Conservation (phyloP, 192 early-diverging fungal species). For the Backusella westeae region DNA sequence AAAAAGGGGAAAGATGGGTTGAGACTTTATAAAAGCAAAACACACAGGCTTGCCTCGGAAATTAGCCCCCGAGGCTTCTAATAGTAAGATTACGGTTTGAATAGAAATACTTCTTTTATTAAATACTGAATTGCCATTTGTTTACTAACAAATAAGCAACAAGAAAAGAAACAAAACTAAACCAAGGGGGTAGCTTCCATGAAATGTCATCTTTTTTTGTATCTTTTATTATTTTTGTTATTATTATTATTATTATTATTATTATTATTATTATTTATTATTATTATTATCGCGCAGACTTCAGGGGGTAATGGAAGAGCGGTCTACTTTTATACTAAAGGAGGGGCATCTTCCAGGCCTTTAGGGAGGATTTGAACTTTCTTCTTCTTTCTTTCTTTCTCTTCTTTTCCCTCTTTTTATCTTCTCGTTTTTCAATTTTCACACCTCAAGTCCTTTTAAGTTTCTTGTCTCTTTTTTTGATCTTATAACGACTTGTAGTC, state of each 20-base stretch:
- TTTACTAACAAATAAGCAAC: background rate
- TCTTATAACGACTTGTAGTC: background rate
- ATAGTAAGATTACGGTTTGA: background rate
- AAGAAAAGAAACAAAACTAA: constrained; percentile 1
- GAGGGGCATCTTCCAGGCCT: background rate
- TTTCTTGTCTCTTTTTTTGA: background rate
- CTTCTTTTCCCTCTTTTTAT: constrained; percentile 7
- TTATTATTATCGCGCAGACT: constrained; percentile 9
- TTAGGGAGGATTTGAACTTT: constrained; percentile 12
- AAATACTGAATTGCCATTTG: background rate
- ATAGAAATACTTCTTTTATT: constrained; percentile 1
- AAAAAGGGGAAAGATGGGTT: background rate
- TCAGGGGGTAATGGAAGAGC: constrained; percentile 1
- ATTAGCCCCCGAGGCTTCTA: constrained; percentile 7
- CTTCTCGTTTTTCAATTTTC: background rate
- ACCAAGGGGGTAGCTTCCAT: background rate
- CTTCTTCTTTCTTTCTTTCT: constrained; percentile 7
- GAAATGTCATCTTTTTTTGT: background rate
- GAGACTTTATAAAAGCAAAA: background rate
- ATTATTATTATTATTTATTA: background rate
- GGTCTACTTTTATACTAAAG: constrained; percentile 9
- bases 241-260: background rate
- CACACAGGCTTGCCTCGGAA: background rate
- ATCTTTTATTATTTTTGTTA: background rate
- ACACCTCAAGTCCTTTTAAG: background rate